Evolutionary conservation across 257 asterid species (phyloP).

Genomic region (Euphrasia confusa): DNA sequence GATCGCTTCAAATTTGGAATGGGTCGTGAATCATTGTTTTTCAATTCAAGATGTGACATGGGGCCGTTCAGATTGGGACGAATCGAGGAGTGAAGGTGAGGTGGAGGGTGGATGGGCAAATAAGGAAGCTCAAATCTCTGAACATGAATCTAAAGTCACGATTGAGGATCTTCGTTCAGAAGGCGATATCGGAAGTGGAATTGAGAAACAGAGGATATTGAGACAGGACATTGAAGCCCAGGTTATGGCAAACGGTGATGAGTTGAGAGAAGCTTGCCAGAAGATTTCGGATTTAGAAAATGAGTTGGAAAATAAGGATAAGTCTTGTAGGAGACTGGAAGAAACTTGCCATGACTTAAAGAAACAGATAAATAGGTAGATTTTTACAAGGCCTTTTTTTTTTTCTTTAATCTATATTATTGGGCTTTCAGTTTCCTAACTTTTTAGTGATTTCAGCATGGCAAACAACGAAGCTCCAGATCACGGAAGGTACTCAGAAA

Average conservation of each 20-base stretch:
- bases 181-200: constrained; percentile 30
- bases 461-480: constrained; percentile 36
- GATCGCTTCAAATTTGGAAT: constrained; percentile 61
- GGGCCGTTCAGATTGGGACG: constrained; percentile 70
- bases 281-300: constrained; percentile 37
- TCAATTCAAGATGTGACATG: constrained; percentile 66
- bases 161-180: constrained; percentile 34
- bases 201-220: constrained; percentile 25
- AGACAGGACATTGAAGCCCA: neutral
- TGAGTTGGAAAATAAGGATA: constrained; percentile 38
- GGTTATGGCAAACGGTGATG: constrained; percentile 33
- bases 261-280: constrained; percentile 37
- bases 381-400: constrained; percentile 2
- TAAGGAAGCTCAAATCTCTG: constrained; percentile 32
- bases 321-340: constrained; percentile 31
- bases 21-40: constrained; percentile 88
- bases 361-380: constrained; percentile 50
- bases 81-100: constrained; percentile 56
- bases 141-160: constrained; percentile 32
- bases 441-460: constrained; percentile 39
- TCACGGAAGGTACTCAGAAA: constrained; percentile 32
- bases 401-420: neutral
- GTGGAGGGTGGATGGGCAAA: constrained; percentile 39
- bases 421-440: constrained; percentile 20
- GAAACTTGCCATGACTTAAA: constrained; percentile 38